Evolutionary conservation across 176 grass and related monocot species (phyloP), one percentile per base, ranked within the genome.

Genomic region (Luzula sylvatica): DNA sequence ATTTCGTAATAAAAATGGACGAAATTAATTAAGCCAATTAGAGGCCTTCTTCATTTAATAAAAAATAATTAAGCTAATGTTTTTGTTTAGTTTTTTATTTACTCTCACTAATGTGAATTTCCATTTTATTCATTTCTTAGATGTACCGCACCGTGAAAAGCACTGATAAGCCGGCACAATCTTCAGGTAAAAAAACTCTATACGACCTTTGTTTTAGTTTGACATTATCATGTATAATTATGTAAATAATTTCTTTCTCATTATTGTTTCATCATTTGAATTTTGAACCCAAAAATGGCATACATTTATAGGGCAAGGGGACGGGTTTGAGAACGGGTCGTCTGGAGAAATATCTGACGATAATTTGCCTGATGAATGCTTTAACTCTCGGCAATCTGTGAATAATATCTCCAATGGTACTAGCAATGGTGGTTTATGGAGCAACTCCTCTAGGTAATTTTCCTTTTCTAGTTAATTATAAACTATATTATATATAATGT

Each of bases 71-170:
- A 3, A 32, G 1, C 18, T 5, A 16, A 12, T 13, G 15, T 18
- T 62, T 41, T 44, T 9, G 9, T 35, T 35, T 35, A 35, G 7
- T 35, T 35, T 35, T 35, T 35, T 7, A 35, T 7, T 35, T 35
- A 35, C 30, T 35, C 30, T 35, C 6, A 43, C 18, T 47, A 50
- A 64, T 0, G 44, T 61, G n/a, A 47, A 20, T 48, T 30, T 63
- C 4, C 15, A 64, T 64, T 64, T 44, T 56, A 42, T 6, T 14
- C 5, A 65, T 83, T 3, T 14, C 14, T 65, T 51, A 87, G 82
- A 87, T 87, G 82, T 87, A 81, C 59, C 77, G 82, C 28, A 87
- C 82, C 1, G 73, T 87, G 58, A 87, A 87, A 48, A 87, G 58
- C 56, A 77, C 82, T 3, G 72, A 81, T 11, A 87, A 68, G 54